These are phyloP conservation scores for Mortierella sp. DNA, from an alignment of 371 early-diverging fungal species.

Conservation along the genomic window DNA sequence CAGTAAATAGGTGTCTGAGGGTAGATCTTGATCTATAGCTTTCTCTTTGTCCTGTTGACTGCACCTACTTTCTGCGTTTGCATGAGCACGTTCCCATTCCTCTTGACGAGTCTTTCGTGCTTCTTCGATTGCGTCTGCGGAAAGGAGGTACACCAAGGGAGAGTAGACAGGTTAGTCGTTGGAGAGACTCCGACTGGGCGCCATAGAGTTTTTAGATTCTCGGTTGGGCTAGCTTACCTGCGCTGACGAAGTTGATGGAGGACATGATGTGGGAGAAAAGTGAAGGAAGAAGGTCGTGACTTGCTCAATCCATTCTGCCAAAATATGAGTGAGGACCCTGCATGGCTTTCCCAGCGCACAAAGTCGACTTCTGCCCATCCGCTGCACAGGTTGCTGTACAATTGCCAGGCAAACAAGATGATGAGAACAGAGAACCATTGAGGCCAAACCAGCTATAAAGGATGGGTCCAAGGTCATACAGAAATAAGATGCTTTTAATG, in stretches of 20 bases:
- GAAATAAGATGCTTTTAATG: not conserved
- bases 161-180: not conserved
- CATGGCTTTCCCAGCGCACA: no score
- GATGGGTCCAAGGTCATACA: no score
- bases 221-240: slow-evolving; percentile 31
- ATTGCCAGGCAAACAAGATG: no score
- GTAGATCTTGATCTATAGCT: no score
- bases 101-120: slow-evolving; percentile 56
- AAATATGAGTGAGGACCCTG: no score
- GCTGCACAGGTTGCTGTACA: no score
- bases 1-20: no score
- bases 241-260: slow-evolving; percentile 52
- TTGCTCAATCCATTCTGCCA: not conserved
- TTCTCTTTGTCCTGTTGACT: not conserved
- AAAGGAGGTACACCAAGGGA: not conserved
- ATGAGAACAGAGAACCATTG: no score
- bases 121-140: slow-evolving; percentile 46
- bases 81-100: slow-evolving; percentile 58
- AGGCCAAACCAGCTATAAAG: no score
- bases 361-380: no score
- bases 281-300: not conserved
- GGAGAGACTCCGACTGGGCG: not conserved
- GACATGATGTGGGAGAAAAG: slow-evolving; percentile 22
- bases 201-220: not conserved
- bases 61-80: slow-evolving; percentile 33